A percentile compares a stretch with the other conserved stretches of the same genome.
These are phyloP conservation scores for Stachybotrys echinatus DNA, from an alignment of 2,329 filamentous ascomycete genomes.

Conservation along the genomic window DNA sequence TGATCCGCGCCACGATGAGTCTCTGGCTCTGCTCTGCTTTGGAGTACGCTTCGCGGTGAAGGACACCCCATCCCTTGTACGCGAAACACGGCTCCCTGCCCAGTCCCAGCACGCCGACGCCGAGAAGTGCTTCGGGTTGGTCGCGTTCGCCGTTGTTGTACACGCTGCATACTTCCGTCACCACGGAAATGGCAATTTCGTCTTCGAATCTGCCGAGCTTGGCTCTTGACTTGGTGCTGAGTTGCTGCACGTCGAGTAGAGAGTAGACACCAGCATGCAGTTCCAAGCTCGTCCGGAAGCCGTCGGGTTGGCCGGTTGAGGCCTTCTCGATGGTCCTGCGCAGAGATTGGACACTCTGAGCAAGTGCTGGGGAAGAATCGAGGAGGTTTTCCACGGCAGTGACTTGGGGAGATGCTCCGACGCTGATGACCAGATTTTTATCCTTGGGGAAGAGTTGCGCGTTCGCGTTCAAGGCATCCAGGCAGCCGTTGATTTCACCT, in stretches of 20 bases:
- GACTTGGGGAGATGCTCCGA: conserved; percentile 26
- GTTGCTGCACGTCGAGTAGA: conserved; percentile 58
- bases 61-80: conserved; percentile 57
- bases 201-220: conserved; percentile 20
- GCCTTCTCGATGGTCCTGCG: conserved; percentile 2
- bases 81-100: conserved; percentile 56
- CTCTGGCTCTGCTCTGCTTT: conserved; percentile 1
- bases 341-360: conserved; percentile 3
- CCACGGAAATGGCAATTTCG: conserved; percentile 50
- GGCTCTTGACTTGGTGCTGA: conserved; percentile 45
- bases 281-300: conserved; percentile 34
- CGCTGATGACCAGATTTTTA: conserved; percentile 18
- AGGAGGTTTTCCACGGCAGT: conserved; percentile 19
- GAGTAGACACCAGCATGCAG: conserved; percentile 63
- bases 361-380: neutral
- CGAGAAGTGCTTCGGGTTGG: conserved; percentile 47
- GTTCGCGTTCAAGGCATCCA: conserved; percentile 14
- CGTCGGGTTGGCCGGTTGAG: neutral
- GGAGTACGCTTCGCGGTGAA: conserved; percentile 30
- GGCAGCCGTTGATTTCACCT: conserved; percentile 22
- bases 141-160: conserved; percentile 37
- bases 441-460: conserved; percentile 6
- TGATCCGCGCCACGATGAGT: conserved; percentile 56
- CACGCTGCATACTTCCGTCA: conserved; percentile 57
- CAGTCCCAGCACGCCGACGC: conserved; percentile 52